Conservation (phyloP, 768 basidiomycete genomes). For the Amanita phalloides region DNA sequence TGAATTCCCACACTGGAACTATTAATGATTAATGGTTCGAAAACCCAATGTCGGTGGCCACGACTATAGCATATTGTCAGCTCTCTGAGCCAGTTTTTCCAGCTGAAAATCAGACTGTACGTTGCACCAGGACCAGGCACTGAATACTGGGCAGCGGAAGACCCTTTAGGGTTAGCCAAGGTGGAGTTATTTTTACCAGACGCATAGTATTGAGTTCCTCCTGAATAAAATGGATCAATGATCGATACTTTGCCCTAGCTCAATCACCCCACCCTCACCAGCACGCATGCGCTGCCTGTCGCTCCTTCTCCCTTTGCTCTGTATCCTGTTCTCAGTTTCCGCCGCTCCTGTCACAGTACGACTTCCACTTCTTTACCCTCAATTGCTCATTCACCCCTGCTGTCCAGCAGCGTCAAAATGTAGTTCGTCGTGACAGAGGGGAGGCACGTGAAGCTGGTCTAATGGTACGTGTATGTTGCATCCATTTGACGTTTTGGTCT, state of each 20-base stretch:
- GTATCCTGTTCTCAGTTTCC: conserved; percentile 1
- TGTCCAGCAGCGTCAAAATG: conserved; percentile 10
- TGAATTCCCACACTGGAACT: no score
- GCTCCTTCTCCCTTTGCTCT: conserved; percentile 4
- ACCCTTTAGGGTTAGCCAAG: background rate
- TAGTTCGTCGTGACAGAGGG: conserved; percentile 5
- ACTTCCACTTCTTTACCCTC: conserved; percentile 3
- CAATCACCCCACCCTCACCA: background rate
- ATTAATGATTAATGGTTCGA: no score
- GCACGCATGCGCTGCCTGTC: background rate
- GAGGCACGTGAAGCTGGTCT: background rate
- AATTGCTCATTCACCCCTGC: background rate
- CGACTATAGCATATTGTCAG: no score
- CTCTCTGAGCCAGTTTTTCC: no score
- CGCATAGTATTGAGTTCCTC: background rate
- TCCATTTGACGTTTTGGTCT: background rate
- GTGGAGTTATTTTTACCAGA: background rate
- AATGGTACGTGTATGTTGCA: background rate
- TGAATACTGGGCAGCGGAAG: background rate
- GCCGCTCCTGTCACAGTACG: conserved; percentile 10
- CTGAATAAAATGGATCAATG: background rate
- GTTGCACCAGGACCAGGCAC: no score
- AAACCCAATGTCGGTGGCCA: no score
- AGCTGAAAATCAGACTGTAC: no score
- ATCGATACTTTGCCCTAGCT: background rate